Evolutionary conservation across 2,329 filamentous ascomycete species (phyloP), one percentile per base, ranked within the genome.

Genomic region (Samsoniella hepiali): DNA sequence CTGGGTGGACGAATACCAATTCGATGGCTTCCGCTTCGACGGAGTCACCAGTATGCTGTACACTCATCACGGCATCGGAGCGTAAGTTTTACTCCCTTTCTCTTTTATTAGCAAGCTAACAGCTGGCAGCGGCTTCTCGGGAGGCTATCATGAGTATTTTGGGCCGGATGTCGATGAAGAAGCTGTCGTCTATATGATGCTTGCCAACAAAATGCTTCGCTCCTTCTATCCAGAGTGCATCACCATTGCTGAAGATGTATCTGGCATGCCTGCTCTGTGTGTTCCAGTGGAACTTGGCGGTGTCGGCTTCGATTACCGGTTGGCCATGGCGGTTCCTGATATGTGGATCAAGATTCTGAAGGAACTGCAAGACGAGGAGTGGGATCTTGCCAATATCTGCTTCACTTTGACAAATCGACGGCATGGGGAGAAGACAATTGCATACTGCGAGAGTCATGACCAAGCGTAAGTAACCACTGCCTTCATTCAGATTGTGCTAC

Each of bases 301-400:
- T 66, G 87, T 98, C 69, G 95, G 95, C 32, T 99, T 99, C 74
- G 95, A 99, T 78, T 99, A 99, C 77, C 88, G 95, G 68, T 86
- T 99, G 38, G 93, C 93, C 62, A 99, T 99, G 95, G 95, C 95
- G 5, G 88, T 99, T 66, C 95, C 95, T 4, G 95, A 99, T 75
- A 91, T 99, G 87, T 99, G 96, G 87, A 99, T 99, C 83, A 99
- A 99, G 79, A 91, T 96, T 73, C 77, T 98, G 66, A 99, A 99
- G 77, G 95, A 99, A 78, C 88, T 92, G 75, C 84, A 90, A 72
- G 95, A 99, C 71, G 84, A 92, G 66, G 85, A 96, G 10, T 99
- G 95, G 95, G 91, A 98, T 71, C 90, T 99, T 76, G 87, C 85
- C 63, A 88, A 84, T 68, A 90, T 99, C 59, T 88, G 88, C 74